Evolutionary conservation across 1,284 basidiomycete species (phyloP), one percentile per base, ranked within the genome.

Genomic region (Anthracocystis setariae): DNA sequence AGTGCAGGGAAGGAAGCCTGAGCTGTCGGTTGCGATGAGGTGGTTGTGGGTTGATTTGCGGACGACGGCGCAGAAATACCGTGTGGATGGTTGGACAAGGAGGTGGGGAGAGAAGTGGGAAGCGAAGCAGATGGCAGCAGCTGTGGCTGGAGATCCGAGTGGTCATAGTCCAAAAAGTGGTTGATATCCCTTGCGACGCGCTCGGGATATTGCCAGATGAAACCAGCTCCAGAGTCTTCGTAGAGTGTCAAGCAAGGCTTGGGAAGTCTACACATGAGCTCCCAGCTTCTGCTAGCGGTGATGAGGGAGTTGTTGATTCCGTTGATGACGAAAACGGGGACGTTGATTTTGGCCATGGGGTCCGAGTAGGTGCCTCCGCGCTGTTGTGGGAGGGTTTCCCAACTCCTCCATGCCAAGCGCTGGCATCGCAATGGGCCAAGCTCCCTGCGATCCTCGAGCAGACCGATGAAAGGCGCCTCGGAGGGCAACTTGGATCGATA

Each of bases 221-320:
- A 68, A 2, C 65, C 65, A 3, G 65, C 59, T 13, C 65, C 59
- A 8, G 59, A 47, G 21, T 68, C 57, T 25, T 68, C 65, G 50
- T 68, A 68, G 25, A 68, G 27, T 32, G 46, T 62, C 25, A 68
- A 23, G 3, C 54, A 44, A 4, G 65, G 57, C 18, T 62, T 68
- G 21, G 65, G 65, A 9, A 68, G 33, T 1, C 65, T 42, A 37
- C 59, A 61, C 59, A 68, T 51, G 46, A 68, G 65, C 47, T 68
- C 65, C 65, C 65, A 68, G 27, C 65, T 68, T 24, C 65, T 46
- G 51, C 65, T 68, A 18, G 65, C 59, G 5, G 65, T 58, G 43
- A 68, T 68, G 50, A 62, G 59, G 9, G 58, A 21, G 44, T 62
- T 68, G 51, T 68, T 68, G 46, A 62, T 39, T 38, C 65, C 65